Percentiles rank a stretch among this genome's conserved stretches.
Conservation (phyloP, 306 rosid genomes). For the Casuarina equisetifolia region DNA sequence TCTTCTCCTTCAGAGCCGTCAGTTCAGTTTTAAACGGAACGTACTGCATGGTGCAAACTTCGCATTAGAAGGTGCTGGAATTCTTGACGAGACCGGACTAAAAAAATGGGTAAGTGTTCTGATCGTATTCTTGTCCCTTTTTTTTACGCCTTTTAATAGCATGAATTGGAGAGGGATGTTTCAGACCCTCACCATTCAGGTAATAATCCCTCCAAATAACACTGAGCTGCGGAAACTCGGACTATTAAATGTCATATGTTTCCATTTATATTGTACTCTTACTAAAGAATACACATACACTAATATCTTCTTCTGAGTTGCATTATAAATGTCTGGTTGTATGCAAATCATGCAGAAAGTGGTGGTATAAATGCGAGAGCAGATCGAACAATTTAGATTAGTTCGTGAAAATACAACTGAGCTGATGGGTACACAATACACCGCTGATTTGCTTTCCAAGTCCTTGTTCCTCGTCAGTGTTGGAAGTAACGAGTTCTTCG, state of each 20-base stretch:
- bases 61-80: slow-evolving; percentile 56
- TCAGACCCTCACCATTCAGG: too few relatives aligned
- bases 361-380: slow-evolving; percentile 36
- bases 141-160: not conserved
- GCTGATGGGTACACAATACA: slow-evolving; percentile 18
- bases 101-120: slow-evolving; percentile 21
- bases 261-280: too few relatives aligned
- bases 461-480: slow-evolving; percentile 48
- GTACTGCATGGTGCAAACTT: slow-evolving; percentile 46
- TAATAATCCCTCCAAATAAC: too few relatives aligned
- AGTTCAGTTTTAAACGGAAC: slow-evolving; percentile 20
- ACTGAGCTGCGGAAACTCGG: too few relatives aligned
- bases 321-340: not conserved
- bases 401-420: slow-evolving; percentile 26
- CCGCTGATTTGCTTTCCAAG: slow-evolving; percentile 17
- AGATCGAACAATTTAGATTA: slow-evolving; percentile 42
- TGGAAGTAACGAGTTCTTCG: slow-evolving; percentile 52
- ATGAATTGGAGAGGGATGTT: too few relatives aligned
- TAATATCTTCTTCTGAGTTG: too few relatives aligned
- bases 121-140: not conserved
- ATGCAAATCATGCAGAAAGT: slow-evolving; percentile 30
- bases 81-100: slow-evolving; percentile 37
- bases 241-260: too few relatives aligned
- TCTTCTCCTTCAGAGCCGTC: slow-evolving; percentile 17
- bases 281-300: too few relatives aligned